phyloP scores from a whole-genome alignment of 306 rosid species.

The Acmispon strigosus region DNA sequence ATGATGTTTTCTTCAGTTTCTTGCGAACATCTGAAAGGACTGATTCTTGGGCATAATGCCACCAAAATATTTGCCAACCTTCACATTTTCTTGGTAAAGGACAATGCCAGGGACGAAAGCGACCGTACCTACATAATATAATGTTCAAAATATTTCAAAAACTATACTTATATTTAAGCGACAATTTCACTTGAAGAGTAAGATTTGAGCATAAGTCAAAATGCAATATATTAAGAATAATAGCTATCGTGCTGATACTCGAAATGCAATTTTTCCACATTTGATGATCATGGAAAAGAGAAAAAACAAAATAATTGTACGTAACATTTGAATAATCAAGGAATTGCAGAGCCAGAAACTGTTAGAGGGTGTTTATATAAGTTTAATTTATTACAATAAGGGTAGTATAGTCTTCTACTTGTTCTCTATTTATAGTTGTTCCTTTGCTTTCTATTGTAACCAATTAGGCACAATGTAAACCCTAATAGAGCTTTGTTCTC shows the following conservation, averaged over 20 bases:
- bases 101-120: constrained; percentile 81
- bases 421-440: too few species aligned
- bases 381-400: too few species aligned
- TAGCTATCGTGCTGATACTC: not conserved
- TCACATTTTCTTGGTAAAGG: constrained; percentile 46
- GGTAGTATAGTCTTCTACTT: too few species aligned
- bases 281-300: not conserved
- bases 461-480: too few species aligned
- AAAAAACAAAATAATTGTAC: not conserved
- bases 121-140: constrained; percentile 63
- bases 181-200: not conserved
- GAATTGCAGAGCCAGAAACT: not conserved
- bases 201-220: not conserved
- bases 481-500: too few species aligned
- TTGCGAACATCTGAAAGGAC: constrained; percentile 77
- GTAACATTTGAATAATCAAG: not conserved
- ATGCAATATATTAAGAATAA: not conserved
- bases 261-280: not conserved
- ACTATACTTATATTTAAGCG: not conserved
- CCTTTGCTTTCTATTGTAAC: too few species aligned
- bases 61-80: constrained; percentile 83
- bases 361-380: too few species aligned
- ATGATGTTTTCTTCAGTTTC: constrained; percentile 76
- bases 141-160: constrained; percentile 8
- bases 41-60: constrained; percentile 92